Evolutionary conservation across 1,284 basidiomycete genomes (phyloP).

Genomic region (Ustilago bromivora): DNA sequence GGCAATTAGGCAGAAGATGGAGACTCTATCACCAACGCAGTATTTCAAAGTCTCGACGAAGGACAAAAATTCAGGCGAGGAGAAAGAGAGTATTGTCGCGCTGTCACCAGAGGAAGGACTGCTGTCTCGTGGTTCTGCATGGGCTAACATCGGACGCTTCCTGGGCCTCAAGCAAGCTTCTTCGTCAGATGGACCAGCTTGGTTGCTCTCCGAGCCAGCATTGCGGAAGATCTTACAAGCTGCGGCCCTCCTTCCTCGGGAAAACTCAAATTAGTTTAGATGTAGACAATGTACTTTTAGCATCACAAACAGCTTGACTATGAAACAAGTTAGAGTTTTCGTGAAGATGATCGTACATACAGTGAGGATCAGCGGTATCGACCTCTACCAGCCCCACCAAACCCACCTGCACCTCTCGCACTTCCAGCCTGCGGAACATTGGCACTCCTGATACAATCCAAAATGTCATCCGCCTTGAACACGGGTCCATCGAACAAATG

Average conservation of each 20-base stretch:
- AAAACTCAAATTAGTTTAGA: not conserved
- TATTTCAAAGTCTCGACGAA: slow-evolving; percentile 18
- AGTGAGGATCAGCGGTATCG: slow-evolving; percentile 17
- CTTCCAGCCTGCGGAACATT: slow-evolving; percentile 34
- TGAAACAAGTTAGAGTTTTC: not conserved
- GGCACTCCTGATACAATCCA: slow-evolving; percentile 52
- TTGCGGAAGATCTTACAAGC: slow-evolving; percentile 18
- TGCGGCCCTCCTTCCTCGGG: slow-evolving; percentile 6
- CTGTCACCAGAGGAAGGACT: slow-evolving; percentile 19
- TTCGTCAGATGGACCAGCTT: not conserved
- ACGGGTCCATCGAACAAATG: slow-evolving; percentile 54
- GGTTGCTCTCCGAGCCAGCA: slow-evolving; percentile 16
- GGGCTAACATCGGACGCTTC: slow-evolving; percentile 19
- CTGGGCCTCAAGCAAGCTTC: not conserved
- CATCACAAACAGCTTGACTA: not conserved
- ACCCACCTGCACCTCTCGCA: slow-evolving; percentile 3
- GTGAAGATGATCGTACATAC: not conserved
- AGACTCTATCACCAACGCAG: slow-evolving; percentile 17
- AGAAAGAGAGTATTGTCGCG: slow-evolving; percentile 3
- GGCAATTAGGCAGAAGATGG: slow-evolving; percentile 14
- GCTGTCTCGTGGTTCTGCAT: slow-evolving; percentile 16
- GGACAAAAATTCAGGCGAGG: slow-evolving; percentile 1
- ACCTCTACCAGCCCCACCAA: slow-evolving; percentile 14
- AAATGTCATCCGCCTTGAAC: slow-evolving; percentile 54
- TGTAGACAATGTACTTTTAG: slow-evolving; percentile 4